phyloP scores from a whole-genome alignment of 2,329 filamentous ascomycete genomes.

The Cladosporium phlei region DNA sequence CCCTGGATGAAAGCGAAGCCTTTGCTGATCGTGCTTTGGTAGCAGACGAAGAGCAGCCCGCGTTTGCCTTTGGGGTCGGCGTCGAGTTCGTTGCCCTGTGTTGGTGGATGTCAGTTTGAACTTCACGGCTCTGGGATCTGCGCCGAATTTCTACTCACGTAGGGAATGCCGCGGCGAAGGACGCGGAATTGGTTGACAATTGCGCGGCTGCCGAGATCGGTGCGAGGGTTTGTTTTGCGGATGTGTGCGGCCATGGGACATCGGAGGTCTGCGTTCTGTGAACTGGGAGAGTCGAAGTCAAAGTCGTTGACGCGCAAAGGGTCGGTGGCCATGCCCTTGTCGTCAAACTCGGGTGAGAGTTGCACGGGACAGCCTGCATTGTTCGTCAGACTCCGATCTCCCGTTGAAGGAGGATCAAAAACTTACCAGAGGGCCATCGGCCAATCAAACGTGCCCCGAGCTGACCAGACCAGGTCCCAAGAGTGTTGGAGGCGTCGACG shows the following conservation, averaged over 20 bases:
- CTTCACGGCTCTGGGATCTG: no score
- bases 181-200: slow-evolving; percentile 33
- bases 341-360: slow-evolving; percentile 24
- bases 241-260: slow-evolving; percentile 47
- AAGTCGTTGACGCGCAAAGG: slow-evolving; percentile 34
- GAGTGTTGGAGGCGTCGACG: slow-evolving; percentile 28
- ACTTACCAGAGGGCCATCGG: slow-evolving; percentile 37
- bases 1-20: slow-evolving; percentile 41
- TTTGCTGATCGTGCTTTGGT: slow-evolving; percentile 40
- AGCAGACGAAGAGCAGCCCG: slow-evolving; percentile 44
- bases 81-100: slow-evolving; percentile 28
- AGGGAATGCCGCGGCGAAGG: slow-evolving; percentile 44
- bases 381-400: no score
- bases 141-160: slow-evolving; percentile 29
- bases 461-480: slow-evolving; percentile 31
- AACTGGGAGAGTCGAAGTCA: slow-evolving; percentile 27
- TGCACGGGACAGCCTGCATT: slow-evolving; percentile 20
- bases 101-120: neutral
- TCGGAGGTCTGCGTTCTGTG: slow-evolving; percentile 25
- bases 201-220: slow-evolving; percentile 26
- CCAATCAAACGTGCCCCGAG: slow-evolving; percentile 43
- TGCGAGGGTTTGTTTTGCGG: slow-evolving; percentile 45
- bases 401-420: neutral
- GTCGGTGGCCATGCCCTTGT: slow-evolving; percentile 31
- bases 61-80: slow-evolving; percentile 34